Conservation (phyloP, 2,329 filamentous ascomycete genomes). For the Leptodontidium sp. region DNA sequence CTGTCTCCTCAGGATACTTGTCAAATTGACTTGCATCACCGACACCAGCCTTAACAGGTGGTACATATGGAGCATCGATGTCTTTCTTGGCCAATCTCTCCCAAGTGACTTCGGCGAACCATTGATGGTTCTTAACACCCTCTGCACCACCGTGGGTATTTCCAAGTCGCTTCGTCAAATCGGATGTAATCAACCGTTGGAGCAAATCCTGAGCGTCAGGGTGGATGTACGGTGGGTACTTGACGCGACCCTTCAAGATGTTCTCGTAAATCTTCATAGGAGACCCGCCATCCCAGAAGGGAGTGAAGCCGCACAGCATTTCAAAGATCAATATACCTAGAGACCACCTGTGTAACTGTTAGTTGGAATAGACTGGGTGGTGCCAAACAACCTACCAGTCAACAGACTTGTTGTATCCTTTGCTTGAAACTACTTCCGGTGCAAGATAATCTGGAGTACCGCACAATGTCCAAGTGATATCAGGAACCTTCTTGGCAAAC, state of each 20-base stretch:
- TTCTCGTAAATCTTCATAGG: constrained; percentile 99
- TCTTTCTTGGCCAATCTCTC: constrained; percentile 93
- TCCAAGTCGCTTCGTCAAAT: constrained; percentile 92
- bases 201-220: constrained; percentile 93
- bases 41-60: constrained; percentile 90
- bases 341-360: constrained; percentile 78
- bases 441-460: constrained; percentile 97
- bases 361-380: constrained; percentile 28
- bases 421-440: constrained; percentile 97
- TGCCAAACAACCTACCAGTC: constrained; percentile 77
- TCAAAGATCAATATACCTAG: constrained; percentile 98
- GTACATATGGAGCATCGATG: constrained; percentile 97
- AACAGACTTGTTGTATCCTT: constrained; percentile 99
- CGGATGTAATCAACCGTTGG: constrained; percentile 90
- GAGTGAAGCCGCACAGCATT: constrained; percentile 98
- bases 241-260: constrained; percentile 93
- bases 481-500: constrained; percentile 96
- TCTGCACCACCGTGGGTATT: constrained; percentile 90
- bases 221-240: constrained; percentile 96
- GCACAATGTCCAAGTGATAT: constrained; percentile 99
- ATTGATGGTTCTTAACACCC: constrained; percentile 94
- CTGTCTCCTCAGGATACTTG: constrained; percentile 95
- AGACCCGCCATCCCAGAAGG: constrained; percentile 97
- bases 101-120: constrained; percentile 99
- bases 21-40: constrained; percentile 98